Evolutionary conservation across 2,329 filamentous ascomycete species (phyloP), one percentile per base, ranked within the genome.

Genomic region (Alternaria sp.): DNA sequence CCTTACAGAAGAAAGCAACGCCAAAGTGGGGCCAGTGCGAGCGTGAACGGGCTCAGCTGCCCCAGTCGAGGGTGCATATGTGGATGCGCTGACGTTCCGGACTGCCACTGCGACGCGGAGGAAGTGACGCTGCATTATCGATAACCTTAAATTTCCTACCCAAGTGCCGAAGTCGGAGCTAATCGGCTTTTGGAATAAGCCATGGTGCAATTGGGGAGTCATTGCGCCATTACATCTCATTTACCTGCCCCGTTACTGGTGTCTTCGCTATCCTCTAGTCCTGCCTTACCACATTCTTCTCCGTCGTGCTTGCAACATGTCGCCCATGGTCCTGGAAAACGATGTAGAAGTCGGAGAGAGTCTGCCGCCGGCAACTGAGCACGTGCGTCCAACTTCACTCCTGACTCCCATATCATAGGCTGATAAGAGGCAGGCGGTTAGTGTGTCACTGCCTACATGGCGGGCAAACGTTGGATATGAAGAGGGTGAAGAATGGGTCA

Each of bases 391-490:
- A 70, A 61, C 55, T 52, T 54, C 45, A 50, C 55, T 40, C 17
- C 9, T 21, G 21, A 32, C 54, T 55, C 46, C 46, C 59, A 52
- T 15, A 52, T 28, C 28, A 23, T 44, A 54, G 46, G 57, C 68
- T 75, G 71, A 72, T 66, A 49, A 47, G 45, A 32, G 13, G 56
- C 69, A 97, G 94, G 96, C 95, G 68, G 93, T 98, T 69, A 98
- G 95, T 79, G 95, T 98, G 45, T 98, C 96, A 15, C 84, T 99
- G 25, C 96, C 96, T 43, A 96, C 93, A 81, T 99, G 96, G 96
- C 86, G 86, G 69, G 86, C 93, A 69, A 98, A 97, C 74, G 85
- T 99, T 43, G 95, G 89, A 44, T 99, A 99, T 76, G 96, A 99
- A 80, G 93, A 99, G 80, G 95, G 93, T 54, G 87, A 96, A 77